phyloP scores from a whole-genome alignment of 1,284 basidiomycete species.

The Schizophyllum amplum region DNA sequence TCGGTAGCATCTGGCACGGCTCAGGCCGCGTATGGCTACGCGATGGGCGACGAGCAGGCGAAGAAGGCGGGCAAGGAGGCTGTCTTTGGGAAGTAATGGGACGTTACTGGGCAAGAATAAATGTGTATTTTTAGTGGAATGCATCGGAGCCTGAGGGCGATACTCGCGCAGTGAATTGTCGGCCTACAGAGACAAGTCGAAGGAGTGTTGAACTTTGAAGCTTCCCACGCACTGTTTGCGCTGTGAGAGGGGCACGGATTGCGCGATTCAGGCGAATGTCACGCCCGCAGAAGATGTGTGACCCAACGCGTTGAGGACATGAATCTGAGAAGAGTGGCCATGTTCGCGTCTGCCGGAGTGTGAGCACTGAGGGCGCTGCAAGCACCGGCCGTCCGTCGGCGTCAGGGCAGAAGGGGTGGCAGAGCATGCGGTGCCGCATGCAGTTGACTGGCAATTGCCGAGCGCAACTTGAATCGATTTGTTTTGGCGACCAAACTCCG shows the following conservation, averaged over 20 bases:
- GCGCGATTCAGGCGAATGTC: not conserved
- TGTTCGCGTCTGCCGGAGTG: not conserved
- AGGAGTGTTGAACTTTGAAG: too few relatives aligned
- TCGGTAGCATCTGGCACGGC: constrained; percentile 19
- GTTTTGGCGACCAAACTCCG: not conserved
- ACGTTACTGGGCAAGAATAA: not conserved
- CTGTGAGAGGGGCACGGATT: not conserved
- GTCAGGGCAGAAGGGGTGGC: not conserved
- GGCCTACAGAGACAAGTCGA: too few relatives aligned
- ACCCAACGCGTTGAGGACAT: not conserved
- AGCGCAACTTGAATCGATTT: not conserved
- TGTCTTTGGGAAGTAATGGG: constrained; percentile 20
- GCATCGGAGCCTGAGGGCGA: not conserved
- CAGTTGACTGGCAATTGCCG: not conserved
- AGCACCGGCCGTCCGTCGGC: not conserved
- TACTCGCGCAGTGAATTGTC: not conserved
- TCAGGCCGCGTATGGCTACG: constrained; percentile 30
- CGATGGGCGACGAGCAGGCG: constrained; percentile 27
- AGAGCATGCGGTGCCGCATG: not conserved
- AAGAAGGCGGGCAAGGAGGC: constrained; percentile 27
- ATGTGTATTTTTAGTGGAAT: not conserved
- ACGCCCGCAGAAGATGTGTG: not conserved
- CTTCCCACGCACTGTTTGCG: not conserved
- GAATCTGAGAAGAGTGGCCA: not conserved
- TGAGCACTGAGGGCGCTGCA: too few relatives aligned